Evolutionary conservation across 2,329 filamentous ascomycete genomes (phyloP), one percentile per base, ranked within the genome.

Genomic region (Endothia cerciana): DNA sequence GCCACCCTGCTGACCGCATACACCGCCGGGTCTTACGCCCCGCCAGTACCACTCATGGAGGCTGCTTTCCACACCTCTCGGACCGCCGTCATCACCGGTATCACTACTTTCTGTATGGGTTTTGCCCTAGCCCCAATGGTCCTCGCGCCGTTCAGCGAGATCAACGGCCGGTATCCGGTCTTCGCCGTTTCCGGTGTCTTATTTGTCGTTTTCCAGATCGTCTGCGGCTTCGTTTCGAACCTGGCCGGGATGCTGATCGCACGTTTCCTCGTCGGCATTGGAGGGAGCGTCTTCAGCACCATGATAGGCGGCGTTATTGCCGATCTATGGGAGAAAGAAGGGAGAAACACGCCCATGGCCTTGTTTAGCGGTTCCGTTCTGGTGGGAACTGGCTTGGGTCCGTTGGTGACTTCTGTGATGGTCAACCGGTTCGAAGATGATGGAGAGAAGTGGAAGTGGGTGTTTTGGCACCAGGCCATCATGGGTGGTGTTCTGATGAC

Each of bases 301-400:
- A 94, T 97, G 84, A 90, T 97, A 0, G 94, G 94, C n/a, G 94
- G 94, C 3, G 91, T 97, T 4, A 90, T 97, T 49, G 90, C 91
- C 60, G 94, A 97, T 73, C 86, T 97, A 66, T 97, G 93, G 79
- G 86, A 89, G 58, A 87, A 91, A 11, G 80, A 91, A 66, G 89
- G 91, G 55, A 84, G 94, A 41, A 97, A 97, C 72, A 93, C 90
- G 0, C 91, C 94, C 0, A 97, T 97, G 94, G 90, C 92, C 0
- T 75, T 97, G 0, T 97, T 97, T 76, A 91, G 90, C n/a, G 92
- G 90, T 0, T 82, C 83, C 3, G 93, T 93, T 0, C 80, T 97
- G 0, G 83, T 90, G 11, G 94, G 93, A 0, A 96, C 93, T 0
- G 93, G 93, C 0, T 79, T 90, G 0, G 94, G 93, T 0, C 93